phyloP scores from a whole-genome alignment of 805 yeast species.

The Candida maesae region DNA sequence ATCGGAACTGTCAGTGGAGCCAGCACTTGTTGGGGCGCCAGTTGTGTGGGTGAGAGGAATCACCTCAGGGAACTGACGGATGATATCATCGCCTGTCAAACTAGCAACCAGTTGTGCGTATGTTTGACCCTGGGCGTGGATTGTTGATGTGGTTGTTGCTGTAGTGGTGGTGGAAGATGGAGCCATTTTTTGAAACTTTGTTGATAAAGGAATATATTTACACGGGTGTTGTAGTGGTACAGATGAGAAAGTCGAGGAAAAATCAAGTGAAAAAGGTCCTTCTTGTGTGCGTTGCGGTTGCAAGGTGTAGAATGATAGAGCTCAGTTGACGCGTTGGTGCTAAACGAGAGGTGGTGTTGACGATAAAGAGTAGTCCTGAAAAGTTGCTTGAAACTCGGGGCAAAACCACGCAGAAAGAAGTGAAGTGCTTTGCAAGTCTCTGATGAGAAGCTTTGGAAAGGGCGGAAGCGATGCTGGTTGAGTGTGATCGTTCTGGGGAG shows the following conservation, averaged over 20 bases:
- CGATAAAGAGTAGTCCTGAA: no score
- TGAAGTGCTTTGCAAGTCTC: neutral
- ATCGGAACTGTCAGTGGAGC: constrained; percentile 30
- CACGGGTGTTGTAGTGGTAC: no score
- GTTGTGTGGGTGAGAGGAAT: constrained; percentile 58
- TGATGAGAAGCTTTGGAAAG: neutral
- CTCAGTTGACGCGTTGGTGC: neutral
- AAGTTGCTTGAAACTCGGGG: no score
- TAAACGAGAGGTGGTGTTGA: no score
- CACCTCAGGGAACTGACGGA: constrained; percentile 61
- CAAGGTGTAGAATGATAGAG: neutral
- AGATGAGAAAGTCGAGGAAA: no score
- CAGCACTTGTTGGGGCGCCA: constrained; percentile 45
- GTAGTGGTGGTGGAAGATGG: constrained; percentile 7
- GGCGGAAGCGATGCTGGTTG: neutral
- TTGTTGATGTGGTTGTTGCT: constrained; percentile 6
- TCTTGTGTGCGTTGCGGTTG: neutral
- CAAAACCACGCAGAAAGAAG: no score
- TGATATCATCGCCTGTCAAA: constrained; percentile 45
- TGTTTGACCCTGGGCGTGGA: constrained; percentile 14
- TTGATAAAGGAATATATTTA: neutral
- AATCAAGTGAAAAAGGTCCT: no score
- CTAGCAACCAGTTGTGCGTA: constrained; percentile 54
- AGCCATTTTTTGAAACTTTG: neutral
- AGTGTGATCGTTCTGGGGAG: no score